Conservation (phyloP, 164 flowering plant genomes). For the Macadamia integrifolia region DNA sequence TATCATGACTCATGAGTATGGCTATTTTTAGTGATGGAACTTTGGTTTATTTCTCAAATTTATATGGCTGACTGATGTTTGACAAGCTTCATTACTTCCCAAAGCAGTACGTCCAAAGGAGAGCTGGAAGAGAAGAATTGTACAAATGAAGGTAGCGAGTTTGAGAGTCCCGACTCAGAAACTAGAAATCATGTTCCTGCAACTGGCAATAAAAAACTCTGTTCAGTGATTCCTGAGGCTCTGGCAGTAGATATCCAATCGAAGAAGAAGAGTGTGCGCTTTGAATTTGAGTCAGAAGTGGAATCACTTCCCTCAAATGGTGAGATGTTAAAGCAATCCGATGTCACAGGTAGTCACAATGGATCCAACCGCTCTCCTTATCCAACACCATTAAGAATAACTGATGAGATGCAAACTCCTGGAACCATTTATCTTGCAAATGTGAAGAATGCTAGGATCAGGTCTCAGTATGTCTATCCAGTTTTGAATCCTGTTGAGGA, state of each 20-base stretch:
- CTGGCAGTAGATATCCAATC: slow-evolving; percentile 21
- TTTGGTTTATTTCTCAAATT: background rate
- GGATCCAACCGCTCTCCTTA: slow-evolving; percentile 45
- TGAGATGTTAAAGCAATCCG: slow-evolving; percentile 15
- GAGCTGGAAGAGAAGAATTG: slow-evolving; percentile 12
- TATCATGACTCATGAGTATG: too few species aligned
- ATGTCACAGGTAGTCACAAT: slow-evolving; percentile 21
- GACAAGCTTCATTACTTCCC: background rate
- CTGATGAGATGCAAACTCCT: slow-evolving; percentile 92
- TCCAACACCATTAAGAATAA: slow-evolving; percentile 62
- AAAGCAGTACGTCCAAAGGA: slow-evolving; percentile 30
- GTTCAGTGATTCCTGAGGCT: slow-evolving; percentile 18
- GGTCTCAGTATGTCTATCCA: slow-evolving; percentile 72
- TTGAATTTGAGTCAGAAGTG: slow-evolving; percentile 43
- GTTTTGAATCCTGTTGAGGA: slow-evolving; percentile 48
- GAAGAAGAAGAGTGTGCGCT: slow-evolving; percentile 59
- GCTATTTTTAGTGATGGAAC: background rate
- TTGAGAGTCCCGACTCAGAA: slow-evolving; percentile 11
- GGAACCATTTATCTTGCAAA: slow-evolving; percentile 61
- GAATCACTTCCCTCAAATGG: slow-evolving; percentile 24
- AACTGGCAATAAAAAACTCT: slow-evolving; percentile 6
- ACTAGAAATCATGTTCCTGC: slow-evolving; percentile 6
- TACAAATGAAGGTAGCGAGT: slow-evolving; percentile 18
- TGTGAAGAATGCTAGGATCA: slow-evolving; percentile 43
- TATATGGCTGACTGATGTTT: slow-evolving; percentile 2